Conservation (phyloP, 2,329 filamentous ascomycete genomes). For the Claviceps maximensis region DNA sequence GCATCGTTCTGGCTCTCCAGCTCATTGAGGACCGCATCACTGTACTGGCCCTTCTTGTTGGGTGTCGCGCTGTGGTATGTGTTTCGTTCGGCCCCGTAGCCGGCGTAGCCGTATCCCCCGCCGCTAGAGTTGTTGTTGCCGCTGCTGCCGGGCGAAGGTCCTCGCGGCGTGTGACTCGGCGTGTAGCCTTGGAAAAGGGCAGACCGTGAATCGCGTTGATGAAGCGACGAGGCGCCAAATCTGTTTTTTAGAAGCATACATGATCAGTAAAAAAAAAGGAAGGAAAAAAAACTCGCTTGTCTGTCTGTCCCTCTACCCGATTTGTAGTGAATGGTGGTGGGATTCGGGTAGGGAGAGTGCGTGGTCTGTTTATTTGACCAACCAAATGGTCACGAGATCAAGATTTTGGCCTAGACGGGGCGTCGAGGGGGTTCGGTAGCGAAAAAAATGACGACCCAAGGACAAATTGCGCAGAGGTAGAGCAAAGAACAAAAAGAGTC, state of each 20-base stretch:
- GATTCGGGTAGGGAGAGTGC: too few species aligned
- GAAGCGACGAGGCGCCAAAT: slow-evolving; percentile 54
- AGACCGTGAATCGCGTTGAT: slow-evolving; percentile 60
- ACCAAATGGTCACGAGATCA: background rate
- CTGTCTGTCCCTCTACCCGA: too few species aligned
- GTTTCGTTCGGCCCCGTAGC: slow-evolving; percentile 15
- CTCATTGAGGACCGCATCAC: slow-evolving; percentile 79
- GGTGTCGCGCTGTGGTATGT: slow-evolving; percentile 57
- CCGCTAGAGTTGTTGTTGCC: slow-evolving; percentile 1
- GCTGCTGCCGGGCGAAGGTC: slow-evolving; percentile 14
- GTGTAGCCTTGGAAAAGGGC: slow-evolving; percentile 66
- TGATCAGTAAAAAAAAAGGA: background rate
- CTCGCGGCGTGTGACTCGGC: slow-evolving; percentile 27
- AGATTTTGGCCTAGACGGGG: background rate
- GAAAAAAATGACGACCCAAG: background rate
- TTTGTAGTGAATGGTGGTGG: too few species aligned
- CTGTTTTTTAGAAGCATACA: slow-evolving; percentile 24
- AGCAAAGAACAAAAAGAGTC: background rate
- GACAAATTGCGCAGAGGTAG: background rate
- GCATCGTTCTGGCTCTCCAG: slow-evolving; percentile 91
- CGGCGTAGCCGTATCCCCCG: slow-evolving; percentile 31
- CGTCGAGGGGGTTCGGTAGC: too few species aligned
- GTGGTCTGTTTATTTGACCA: too few species aligned
- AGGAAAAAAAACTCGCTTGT: too few species aligned
- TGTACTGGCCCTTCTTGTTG: slow-evolving; percentile 77